phyloP scores from a whole-genome alignment of 2,329 filamentous ascomycete species.

The Pestalotiopsis sp. region DNA sequence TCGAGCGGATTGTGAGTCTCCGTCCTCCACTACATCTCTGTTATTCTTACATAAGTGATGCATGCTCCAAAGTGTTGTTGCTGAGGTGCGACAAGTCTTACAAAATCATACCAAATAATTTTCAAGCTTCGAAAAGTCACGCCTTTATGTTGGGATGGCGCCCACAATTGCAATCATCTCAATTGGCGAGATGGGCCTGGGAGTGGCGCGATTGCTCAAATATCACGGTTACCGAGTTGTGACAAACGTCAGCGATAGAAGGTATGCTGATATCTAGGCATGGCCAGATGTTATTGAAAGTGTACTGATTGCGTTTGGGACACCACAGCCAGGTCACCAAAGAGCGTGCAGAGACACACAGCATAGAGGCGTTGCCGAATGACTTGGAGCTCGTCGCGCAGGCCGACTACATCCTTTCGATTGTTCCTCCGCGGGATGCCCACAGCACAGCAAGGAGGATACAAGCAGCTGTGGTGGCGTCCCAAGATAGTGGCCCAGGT shows the following conservation, averaged over 20 bases:
- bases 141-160: neutral
- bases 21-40: neutral
- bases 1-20: neutral
- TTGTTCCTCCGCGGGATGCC: constrained; percentile 2
- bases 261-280: neutral
- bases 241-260: constrained; percentile 2
- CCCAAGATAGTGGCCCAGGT: neutral
- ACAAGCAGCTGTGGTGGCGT: neutral
- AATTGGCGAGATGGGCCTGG: constrained; percentile 7
- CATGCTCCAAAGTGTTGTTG: neutral
- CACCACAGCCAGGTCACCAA: neutral
- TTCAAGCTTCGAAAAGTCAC: neutral
- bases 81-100: neutral
- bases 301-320: neutral
- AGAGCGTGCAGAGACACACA: neutral
- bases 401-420: neutral
- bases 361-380: neutral
- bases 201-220: constrained; percentile 3
- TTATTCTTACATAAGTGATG: neutral
- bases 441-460: neutral
- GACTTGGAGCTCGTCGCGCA: neutral
- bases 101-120: neutral
- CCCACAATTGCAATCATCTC: neutral
- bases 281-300: neutral
- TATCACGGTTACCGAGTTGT: constrained; percentile 1